phyloP scores from a whole-genome alignment of 75 land plant genomes.

The Selaginella tamariscina region DNA sequence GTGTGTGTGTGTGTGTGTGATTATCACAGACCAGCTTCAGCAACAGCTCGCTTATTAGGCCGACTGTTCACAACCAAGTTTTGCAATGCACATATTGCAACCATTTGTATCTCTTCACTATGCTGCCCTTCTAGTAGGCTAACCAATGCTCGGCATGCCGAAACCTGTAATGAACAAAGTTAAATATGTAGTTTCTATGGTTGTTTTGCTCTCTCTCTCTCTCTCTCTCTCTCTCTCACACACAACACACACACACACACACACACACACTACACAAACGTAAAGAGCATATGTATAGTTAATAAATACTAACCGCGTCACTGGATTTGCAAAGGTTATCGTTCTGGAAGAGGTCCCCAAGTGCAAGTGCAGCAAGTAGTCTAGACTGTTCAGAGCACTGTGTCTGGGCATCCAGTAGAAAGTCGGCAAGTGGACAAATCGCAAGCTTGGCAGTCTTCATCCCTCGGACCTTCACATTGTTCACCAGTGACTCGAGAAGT shows the following conservation, averaged over 20 bases:
- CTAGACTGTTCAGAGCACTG: neutral
- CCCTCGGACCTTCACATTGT: constrained; percentile 11
- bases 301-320: no score
- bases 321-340: neutral
- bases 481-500: constrained; percentile 14
- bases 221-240: no score
- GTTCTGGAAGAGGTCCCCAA: constrained; percentile 21
- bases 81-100: constrained; percentile 18
- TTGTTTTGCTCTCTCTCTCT: no score
- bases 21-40: no score
- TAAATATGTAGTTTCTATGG: no score
- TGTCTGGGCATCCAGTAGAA: constrained; percentile 14
- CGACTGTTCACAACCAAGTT: constrained; percentile 14
- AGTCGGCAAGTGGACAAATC: constrained; percentile 15
- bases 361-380: constrained; percentile 16
- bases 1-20: no score
- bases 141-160: constrained; percentile 14
- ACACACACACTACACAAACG: no score
- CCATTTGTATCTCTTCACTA: constrained; percentile 11
- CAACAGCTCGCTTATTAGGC: constrained; percentile 14
- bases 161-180: no score
- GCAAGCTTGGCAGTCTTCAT: constrained; percentile 13
- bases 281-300: no score
- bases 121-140: constrained; percentile 11
- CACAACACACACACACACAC: no score